Evolutionary conservation across 345 rosid species (phyloP), one percentile per base, ranked within the genome.

Genomic region (Kernera saxatilis): DNA sequence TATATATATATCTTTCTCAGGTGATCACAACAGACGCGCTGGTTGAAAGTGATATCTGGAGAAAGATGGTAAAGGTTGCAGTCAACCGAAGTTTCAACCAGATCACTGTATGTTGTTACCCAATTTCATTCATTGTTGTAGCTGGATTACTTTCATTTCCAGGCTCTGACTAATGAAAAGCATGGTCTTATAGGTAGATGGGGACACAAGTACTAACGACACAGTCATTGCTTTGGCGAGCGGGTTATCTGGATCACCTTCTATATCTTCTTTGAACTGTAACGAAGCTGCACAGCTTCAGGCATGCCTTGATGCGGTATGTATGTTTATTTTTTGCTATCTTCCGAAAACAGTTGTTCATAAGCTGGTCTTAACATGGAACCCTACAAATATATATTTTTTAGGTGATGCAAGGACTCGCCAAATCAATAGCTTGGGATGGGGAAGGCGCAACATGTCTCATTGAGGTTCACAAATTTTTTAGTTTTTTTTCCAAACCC

Each of bases 391-490:
- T 3, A 15, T 36, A 30, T 64, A 0, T 5, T 21, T 19, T 58
- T 37, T 82, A 93, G 98, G 97, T 93, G 59, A 93, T 89, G 99
- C 96, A 93, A 86, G 94, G 96, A 70, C 96, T 91, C 54, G 99
- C 99, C 18, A 93, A 91, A 81, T 91, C 99, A 78, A 82, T 91
- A 71, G 98, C 99, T 74, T 94, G 96, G 99, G 99, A 93, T 85
- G 99, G 99, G 56, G 99, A 91, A 79, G 99, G 98, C 52, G 96
- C 99, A 41, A 91, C 99, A 2, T 94, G 99, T 77, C 79, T 94
- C 59, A 84, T 91, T 77, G 97, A 94, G 97, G 99, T 88, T 43
- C 14, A 74, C 43, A 46, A 46, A n/a, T 10, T 40, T 44, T 65
- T 33, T 15, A 22, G 32, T 44, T 0, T 29, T 27, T 41, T 21